These are phyloP conservation scores for Pinus albicaulis DNA, from an alignment of 75 land plant species.

Conservation along the genomic window DNA sequence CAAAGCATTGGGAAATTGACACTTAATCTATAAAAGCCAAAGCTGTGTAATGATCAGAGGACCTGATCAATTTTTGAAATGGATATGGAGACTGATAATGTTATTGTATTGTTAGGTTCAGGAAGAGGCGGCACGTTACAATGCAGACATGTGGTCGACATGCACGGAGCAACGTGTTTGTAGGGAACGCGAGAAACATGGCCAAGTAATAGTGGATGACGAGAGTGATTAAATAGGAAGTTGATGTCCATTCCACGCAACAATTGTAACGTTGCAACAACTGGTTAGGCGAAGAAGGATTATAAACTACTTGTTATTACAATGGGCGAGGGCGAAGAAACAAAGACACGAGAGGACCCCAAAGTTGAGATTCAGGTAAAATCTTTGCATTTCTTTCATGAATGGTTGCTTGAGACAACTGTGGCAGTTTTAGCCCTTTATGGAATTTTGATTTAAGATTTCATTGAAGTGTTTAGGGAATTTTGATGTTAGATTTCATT, in stretches of 20 bases:
- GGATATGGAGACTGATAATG: too few relatives aligned
- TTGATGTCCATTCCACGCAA: not conserved
- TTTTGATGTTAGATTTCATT: not conserved
- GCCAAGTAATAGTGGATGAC: not conserved
- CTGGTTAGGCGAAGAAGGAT: not conserved
- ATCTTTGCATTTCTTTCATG: not conserved
- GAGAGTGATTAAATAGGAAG: not conserved
- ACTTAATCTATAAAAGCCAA: too few relatives aligned
- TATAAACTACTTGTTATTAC: not conserved
- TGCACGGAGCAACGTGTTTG: conserved; percentile 8
- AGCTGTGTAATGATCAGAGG: too few relatives aligned
- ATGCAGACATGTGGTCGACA: not conserved
- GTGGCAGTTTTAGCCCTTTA: not conserved
- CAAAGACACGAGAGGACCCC: conserved; percentile 38
- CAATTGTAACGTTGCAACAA: not conserved
- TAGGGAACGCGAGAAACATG: not conserved
- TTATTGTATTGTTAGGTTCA: too few relatives aligned
- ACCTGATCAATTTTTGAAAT: too few relatives aligned
- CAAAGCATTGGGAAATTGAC: too few relatives aligned
- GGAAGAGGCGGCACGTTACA: not conserved
- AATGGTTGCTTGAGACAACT: not conserved
- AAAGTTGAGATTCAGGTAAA: conserved; percentile 47
- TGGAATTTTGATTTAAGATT: not conserved
- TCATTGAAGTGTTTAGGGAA: not conserved
- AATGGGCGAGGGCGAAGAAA: conserved; percentile 59